Evolutionary conservation across 2,329 filamentous ascomycete species (phyloP), one percentile per base, ranked within the genome.

Genomic region (Claviceps capensis): DNA sequence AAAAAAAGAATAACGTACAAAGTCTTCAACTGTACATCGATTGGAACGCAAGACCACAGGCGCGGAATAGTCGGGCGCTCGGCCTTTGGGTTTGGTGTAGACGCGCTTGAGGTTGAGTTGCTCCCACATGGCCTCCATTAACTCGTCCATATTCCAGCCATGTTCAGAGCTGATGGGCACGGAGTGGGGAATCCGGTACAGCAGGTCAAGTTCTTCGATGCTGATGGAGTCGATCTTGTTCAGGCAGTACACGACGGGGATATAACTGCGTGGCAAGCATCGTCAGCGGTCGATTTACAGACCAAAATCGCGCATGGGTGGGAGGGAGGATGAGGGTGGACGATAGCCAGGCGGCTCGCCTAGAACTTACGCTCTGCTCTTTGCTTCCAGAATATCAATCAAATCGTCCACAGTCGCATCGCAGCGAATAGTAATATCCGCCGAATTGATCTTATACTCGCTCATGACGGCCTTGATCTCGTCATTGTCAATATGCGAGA

Each of bases 191-290:
- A 98, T 98, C 43, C 91, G 84, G 72, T 98, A 97, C 30, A 98
- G 77, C 55, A 98, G 74, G 69, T 98, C 93, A 55, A 98, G 77
- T 70, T 98, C 93, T 70, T 98, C 91, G 60, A 98, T 97, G 49
- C 88, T 91, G 67, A 98, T 97, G 52, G 90, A 82, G 70, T 98
- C 93, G 60, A 98, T 98, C 76, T 98, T 98, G 79, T 98, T 98
- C 62, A 98, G 78, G 43, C 94, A 93, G 72, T 98, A 98, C 51
- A 98, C 88, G 57, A 97, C 93, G n/a, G 93, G 93, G 58, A 98
- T 97, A 67, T 98, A 98, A 66, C 87, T 16, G 23, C n/a, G 23
- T 7, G 23, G 2, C 14, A 22, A 13, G 14, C 45, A 47, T 36
- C 9, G 16, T 30, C 22, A 26, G 9, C 41, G 34, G 6, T 40